Conservation (phyloP, 345 rosid species). For the Camelina sativa region DNA sequence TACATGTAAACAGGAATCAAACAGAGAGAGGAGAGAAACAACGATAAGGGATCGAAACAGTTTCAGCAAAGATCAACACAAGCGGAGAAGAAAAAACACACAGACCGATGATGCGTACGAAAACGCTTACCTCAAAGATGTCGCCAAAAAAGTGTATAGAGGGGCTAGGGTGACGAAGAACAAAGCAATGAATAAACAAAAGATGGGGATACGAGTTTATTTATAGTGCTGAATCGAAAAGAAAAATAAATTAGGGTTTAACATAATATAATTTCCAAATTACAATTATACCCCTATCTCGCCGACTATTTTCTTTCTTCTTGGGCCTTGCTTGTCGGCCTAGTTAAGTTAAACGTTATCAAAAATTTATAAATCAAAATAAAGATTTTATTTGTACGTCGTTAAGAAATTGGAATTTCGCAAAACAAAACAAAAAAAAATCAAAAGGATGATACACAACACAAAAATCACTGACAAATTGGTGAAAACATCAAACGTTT, state of each 20-base stretch:
- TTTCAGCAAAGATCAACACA: background rate
- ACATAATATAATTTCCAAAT: too few relatives aligned
- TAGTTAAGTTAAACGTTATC: too few relatives aligned
- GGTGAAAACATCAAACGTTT: background rate
- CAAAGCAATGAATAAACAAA: background rate
- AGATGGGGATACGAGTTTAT: background rate
- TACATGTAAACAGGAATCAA: background rate
- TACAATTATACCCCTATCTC: too few relatives aligned
- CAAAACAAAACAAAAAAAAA: background rate
- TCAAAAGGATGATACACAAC: background rate
- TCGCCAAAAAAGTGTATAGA: background rate
- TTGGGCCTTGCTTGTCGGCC: background rate
- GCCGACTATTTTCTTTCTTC: too few relatives aligned
- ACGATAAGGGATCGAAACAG: background rate
- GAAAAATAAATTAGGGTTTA: conserved; percentile 7
- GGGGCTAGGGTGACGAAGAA: conserved; percentile 9
- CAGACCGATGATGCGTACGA: background rate
- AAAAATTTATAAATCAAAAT: too few relatives aligned
- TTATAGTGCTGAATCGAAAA: conserved; percentile 2
- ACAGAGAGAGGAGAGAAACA: background rate
- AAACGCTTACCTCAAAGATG: conserved; percentile 8
- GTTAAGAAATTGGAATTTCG: background rate
- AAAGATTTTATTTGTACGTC: too few relatives aligned
- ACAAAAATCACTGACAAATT: background rate
- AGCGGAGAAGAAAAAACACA: too few relatives aligned